Conservation (phyloP, 306 rosid genomes). For the Albizia julibrissin region DNA sequence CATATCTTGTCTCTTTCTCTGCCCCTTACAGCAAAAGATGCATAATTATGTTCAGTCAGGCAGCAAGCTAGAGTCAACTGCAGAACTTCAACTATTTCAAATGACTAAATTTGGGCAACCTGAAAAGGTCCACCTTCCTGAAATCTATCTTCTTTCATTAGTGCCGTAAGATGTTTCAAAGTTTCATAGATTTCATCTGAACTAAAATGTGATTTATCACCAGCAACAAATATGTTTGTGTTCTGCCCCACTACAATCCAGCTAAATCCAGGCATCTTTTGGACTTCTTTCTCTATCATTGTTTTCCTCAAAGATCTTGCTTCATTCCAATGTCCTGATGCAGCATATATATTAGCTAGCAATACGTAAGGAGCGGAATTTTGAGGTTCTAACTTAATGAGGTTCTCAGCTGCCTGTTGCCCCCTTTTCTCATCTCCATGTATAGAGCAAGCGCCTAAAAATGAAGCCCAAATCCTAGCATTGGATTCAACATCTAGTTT, state of each 20-base stretch:
- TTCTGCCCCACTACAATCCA: conserved; percentile 69
- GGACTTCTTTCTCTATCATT: conserved; percentile 68
- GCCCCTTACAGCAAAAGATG: not conserved
- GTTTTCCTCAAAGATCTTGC: conserved; percentile 61
- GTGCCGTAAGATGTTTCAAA: conserved; percentile 49
- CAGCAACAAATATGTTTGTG: conserved; percentile 53
- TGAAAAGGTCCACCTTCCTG: conserved; percentile 25
- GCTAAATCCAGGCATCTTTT: conserved; percentile 72
- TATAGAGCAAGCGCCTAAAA: conserved; percentile 77
- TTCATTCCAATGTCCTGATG: conserved; percentile 71
- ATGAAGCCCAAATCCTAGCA: conserved; percentile 75
- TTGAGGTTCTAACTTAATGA: conserved; percentile 61
- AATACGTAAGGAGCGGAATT: conserved; percentile 70
- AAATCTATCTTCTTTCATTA: conserved; percentile 49
- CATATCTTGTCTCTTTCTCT: not conserved
- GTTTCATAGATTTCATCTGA: conserved; percentile 48
- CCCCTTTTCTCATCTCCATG: conserved; percentile 86
- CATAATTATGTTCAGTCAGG: conserved; percentile 13
- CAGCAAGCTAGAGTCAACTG: conserved; percentile 17
- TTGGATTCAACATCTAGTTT: conserved; percentile 45
- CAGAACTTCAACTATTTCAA: conserved; percentile 10
- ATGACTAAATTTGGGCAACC: conserved; percentile 29
- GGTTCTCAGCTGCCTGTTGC: conserved; percentile 62
- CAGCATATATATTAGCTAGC: conserved; percentile 68
- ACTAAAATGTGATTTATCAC: conserved; percentile 54